Percentiles rank a stretch among this genome's conserved stretches.
These are phyloP conservation scores for Rhodamnia argentea DNA, from an alignment of 345 rosid species.

Conservation along the genomic window DNA sequence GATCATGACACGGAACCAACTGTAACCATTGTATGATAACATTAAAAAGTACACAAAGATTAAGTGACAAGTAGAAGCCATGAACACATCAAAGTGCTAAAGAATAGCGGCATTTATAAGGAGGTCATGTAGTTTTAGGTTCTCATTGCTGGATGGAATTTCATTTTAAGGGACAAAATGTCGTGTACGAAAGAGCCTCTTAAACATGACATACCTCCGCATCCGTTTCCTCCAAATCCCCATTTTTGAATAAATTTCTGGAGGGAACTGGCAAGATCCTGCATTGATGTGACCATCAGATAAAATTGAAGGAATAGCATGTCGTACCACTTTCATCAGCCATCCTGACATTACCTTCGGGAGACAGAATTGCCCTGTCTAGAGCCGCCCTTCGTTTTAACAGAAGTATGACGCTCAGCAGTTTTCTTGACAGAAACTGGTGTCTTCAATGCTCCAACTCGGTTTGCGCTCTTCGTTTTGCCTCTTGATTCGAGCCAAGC, in stretches of 20 bases:
- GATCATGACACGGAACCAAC: neutral
- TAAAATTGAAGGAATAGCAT: neutral
- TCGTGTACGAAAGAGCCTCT: neutral
- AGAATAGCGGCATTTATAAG: neutral
- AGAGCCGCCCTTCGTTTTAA: constrained; percentile 25
- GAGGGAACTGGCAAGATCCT: constrained; percentile 32
- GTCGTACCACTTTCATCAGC: neutral
- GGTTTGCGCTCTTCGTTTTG: constrained; percentile 51
- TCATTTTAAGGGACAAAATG: neutral
- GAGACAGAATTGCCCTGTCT: constrained; percentile 7
- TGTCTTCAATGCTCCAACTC: constrained; percentile 28
- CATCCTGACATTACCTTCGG: neutral
- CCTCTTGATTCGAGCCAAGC: constrained; percentile 93
- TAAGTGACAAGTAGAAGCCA: neutral
- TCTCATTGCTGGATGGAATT: neutral
- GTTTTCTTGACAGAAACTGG: constrained; percentile 44
- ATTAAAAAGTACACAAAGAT: neutral
- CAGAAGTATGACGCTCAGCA: constrained; percentile 16
- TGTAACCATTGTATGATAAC: neutral
- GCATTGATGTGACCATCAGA: constrained; percentile 7
- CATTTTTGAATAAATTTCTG: constrained; percentile 34
- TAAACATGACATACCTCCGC: constrained; percentile 23
- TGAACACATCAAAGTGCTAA: neutral
- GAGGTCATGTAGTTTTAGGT: neutral
- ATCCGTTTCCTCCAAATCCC: constrained; percentile 18